These are phyloP conservation scores for Sisymbrium altissimum DNA, from an alignment of 345 rosid genomes.

Conservation along the genomic window DNA sequence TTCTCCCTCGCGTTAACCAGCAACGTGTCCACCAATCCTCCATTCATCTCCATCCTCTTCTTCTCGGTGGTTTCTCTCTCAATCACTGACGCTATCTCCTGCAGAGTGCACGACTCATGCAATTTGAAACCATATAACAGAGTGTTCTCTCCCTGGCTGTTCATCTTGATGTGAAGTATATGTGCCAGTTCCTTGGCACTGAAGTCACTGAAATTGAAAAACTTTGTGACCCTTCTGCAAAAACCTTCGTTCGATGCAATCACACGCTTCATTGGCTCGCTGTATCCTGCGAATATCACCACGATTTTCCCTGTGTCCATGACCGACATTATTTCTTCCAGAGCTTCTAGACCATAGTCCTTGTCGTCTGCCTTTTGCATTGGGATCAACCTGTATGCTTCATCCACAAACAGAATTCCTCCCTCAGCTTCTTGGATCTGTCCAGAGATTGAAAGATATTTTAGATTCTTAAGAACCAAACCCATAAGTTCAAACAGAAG, in stretches of 20 bases:
- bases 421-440: slow-evolving; percentile 98
- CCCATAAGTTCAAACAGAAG: neutral
- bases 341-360: slow-evolving; percentile 95
- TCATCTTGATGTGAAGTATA: slow-evolving; percentile 86
- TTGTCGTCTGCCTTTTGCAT: slow-evolving; percentile 94
- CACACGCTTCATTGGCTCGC: slow-evolving; percentile 97
- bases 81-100: slow-evolving; percentile 61
- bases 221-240: slow-evolving; percentile 92
- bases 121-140: slow-evolving; percentile 66
- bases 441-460: slow-evolving; percentile 7
- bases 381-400: slow-evolving; percentile 90
- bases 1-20: slow-evolving; percentile 90
- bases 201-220: slow-evolving; percentile 81
- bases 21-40: slow-evolving; percentile 80
- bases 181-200: slow-evolving; percentile 64
- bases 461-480: slow-evolving; percentile 8
- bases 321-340: slow-evolving; percentile 96
- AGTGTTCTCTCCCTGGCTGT: slow-evolving; percentile 55
- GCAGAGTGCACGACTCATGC: slow-evolving; percentile 60
- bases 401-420: slow-evolving; percentile 97
- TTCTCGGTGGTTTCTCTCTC: slow-evolving; percentile 72
- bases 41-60: slow-evolving; percentile 90
- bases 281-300: slow-evolving; percentile 93
- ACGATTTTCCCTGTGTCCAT: slow-evolving; percentile 89
- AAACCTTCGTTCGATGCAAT: slow-evolving; percentile 94